Evolutionary conservation across 176 grass and related monocot species (phyloP), one percentile per base, ranked within the genome.

Genomic region (Rhynchospora tenuis): DNA sequence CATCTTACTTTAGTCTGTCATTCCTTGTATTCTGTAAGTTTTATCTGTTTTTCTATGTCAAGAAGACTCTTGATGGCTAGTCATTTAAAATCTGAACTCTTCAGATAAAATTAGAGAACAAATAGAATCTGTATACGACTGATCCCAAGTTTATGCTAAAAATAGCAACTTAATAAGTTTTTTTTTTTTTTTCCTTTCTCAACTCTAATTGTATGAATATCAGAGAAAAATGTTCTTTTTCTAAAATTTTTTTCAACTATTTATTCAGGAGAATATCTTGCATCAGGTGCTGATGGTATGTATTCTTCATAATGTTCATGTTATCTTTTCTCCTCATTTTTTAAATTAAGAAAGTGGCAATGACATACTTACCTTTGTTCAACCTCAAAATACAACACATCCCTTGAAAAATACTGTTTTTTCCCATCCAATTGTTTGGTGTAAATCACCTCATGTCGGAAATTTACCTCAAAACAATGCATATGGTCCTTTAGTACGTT

Each of bases 251-350:
- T 76, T 43, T 83, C 7, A 38, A 85, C 27, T 63, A 61, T 89
- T 17, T 22, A 60, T 87, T 68, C 89, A 99, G 96, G 96, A 6
- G 93, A 92, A 73, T 83, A 85, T 81, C 89, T 99, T 11, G 96
- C 91, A 54, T 95, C 96, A 0, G 93, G 93, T 68, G 91, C 93
- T 45, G 96, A 99, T 47, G 96, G 96, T 99, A 95, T 33, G 93
- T 77, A 64, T 73, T 60, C 52, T 57, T 55, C 0, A 17, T 76
- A 28, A 52, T 29, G 28, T 33, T 19, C 33, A 59, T 55, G 55
- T 75, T 71, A 27, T 19, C n/a, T 48, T 73, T 83, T 82, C 51
- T 83, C 62, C 0, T 3, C 38, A 16, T 24, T 63, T 8, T 55
- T 55, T 33, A 10, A 84, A 63, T 64, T 55, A 57, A 58, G 16